These are phyloP conservation scores for Elaeagnus macrophylla DNA, from an alignment of 306 rosid genomes.

Conservation along the genomic window DNA sequence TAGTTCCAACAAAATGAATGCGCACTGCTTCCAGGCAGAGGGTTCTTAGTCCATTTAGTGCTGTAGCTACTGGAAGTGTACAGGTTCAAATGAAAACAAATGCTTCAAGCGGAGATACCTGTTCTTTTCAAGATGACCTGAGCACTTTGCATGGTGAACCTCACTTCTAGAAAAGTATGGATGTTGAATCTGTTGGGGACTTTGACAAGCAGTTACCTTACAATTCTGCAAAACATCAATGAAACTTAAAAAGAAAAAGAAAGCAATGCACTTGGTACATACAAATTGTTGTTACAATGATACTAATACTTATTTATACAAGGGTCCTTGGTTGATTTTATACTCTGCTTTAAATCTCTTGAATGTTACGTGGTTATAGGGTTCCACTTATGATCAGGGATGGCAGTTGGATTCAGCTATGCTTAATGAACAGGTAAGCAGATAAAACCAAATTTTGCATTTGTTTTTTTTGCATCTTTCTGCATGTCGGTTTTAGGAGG, in stretches of 20 bases:
- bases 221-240: conserved; percentile 80
- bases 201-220: conserved; percentile 67
- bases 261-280: conserved; percentile 72
- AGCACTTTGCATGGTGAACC: conserved; percentile 67
- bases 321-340: conserved; percentile 10
- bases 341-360: conserved; percentile 22
- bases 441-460: no score
- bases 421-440: conserved; percentile 56
- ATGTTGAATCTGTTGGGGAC: conserved; percentile 82
- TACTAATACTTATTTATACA: conserved; percentile 4
- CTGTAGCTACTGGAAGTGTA: conserved; percentile 39
- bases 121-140: conserved; percentile 95
- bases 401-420: no score
- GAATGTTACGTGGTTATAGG: conserved; percentile 39
- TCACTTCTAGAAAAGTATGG: conserved; percentile 76
- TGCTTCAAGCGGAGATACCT: conserved; percentile 97
- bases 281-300: conserved; percentile 17
- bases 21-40: no score
- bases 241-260: conserved; percentile 84
- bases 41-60: conserved; percentile 62
- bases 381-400: no score
- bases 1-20: conserved; percentile 66
- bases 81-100: conserved; percentile 73
- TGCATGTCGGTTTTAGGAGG: no score
- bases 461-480: no score